Percentiles rank a stretch among this genome's conserved stretches.
Evolutionary conservation across 1,284 basidiomycete species (phyloP).

Genomic region (Takashimella tepidaria): DNA sequence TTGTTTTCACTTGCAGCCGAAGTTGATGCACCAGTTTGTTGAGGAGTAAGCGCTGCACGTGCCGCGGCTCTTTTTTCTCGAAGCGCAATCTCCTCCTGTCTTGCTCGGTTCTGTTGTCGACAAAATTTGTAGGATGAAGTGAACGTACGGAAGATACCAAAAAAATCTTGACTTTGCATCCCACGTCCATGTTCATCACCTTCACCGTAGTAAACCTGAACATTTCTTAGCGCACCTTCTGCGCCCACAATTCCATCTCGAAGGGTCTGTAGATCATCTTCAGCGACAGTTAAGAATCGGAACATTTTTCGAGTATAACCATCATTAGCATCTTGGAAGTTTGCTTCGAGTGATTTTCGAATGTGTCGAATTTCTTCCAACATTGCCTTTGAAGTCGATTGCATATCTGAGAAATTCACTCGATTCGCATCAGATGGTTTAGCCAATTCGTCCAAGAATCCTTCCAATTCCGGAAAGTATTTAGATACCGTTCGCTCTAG

Average conservation of each 20-base stretch:
- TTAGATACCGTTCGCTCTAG: conserved; percentile 81
- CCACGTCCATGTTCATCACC: conserved; percentile 61
- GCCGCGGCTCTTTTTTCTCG: conserved; percentile 35
- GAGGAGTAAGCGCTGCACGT: conserved; percentile 43
- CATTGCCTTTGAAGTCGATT: conserved; percentile 53
- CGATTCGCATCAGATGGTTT: conserved; percentile 90
- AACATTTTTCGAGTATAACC: conserved; percentile 85
- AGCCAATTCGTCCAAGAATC: conserved; percentile 81
- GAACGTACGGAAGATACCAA: conserved; percentile 91
- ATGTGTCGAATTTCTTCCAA: conserved; percentile 74
- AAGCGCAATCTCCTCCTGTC: conserved; percentile 49
- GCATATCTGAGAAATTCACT: conserved; percentile 45
- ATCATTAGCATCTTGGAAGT: conserved; percentile 68
- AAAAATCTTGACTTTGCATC: conserved; percentile 63
- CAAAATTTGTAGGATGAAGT: conserved; percentile 91
- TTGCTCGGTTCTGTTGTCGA: conserved; percentile 61
- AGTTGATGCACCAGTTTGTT: conserved; percentile 36
- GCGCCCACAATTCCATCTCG: conserved; percentile 79
- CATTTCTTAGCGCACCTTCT: conserved; percentile 71
- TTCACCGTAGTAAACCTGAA: conserved; percentile 84
- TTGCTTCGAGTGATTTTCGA: conserved; percentile 66
- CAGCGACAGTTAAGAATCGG: conserved; percentile 71
- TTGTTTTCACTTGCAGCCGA: conserved; percentile 52
- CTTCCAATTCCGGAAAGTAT: conserved; percentile 82
- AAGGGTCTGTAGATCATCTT: conserved; percentile 68